phyloP scores from a whole-genome alignment of 148 eudicot genomes.

The Bassia scoparia region DNA sequence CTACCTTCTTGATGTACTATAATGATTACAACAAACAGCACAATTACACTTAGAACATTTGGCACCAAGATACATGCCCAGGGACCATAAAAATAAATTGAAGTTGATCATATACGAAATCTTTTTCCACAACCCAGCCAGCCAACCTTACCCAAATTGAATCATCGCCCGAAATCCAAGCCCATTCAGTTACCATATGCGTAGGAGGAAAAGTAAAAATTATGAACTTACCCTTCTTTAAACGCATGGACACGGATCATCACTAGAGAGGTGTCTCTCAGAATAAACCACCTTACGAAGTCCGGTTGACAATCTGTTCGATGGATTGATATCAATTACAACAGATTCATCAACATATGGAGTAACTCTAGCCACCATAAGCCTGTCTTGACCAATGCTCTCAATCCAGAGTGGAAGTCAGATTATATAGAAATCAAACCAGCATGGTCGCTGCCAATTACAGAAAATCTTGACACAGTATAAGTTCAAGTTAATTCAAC shows the following conservation, averaged over 20 bases:
- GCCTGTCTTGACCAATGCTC: slow-evolving; percentile 96
- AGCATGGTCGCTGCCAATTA: slow-evolving; percentile 75
- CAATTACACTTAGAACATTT: background rate
- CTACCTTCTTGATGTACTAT: slow-evolving; percentile 90
- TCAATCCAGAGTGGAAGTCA: slow-evolving; percentile 91
- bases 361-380: slow-evolving; percentile 84
- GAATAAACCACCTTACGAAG: slow-evolving; percentile 71
- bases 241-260: slow-evolving; percentile 80
- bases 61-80: too few species aligned
- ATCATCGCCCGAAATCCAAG: too few species aligned
- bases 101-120: too few species aligned
- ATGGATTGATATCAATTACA: slow-evolving; percentile 61
- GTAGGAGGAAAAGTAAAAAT: too few species aligned
- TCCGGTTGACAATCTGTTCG: slow-evolving; percentile 78
- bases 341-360: slow-evolving; percentile 89
- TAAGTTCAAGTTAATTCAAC: background rate
- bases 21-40: background rate
- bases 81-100: too few species aligned
- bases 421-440: slow-evolving; percentile 94
- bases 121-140: too few species aligned
- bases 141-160: too few species aligned
- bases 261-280: slow-evolving; percentile 72
- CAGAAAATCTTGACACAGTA: slow-evolving; percentile 9
- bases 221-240: slow-evolving; percentile 83
- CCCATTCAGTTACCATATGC: too few species aligned